Percentiles rank a stretch among this genome's conserved stretches.
phyloP scores from a whole-genome alignment of 306 rosid genomes.

The Ormosia semicastrata region DNA sequence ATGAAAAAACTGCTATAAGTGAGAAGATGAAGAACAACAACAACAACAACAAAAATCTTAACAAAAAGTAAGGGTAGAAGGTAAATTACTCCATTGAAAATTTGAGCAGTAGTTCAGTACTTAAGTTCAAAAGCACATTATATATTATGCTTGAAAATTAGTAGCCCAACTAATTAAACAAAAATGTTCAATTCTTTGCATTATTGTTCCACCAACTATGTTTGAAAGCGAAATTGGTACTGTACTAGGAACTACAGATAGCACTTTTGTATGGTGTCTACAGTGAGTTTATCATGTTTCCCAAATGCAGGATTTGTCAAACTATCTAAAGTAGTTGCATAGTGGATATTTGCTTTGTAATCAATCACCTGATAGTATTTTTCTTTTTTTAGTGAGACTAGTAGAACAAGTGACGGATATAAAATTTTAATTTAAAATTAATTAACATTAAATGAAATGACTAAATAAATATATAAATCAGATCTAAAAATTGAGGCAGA shows the following conservation, averaged over 20 bases:
- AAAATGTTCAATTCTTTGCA: not conserved
- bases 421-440: too few relatives aligned
- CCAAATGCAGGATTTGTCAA: conserved; percentile 18
- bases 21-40: not conserved
- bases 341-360: conserved; percentile 3
- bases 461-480: too few relatives aligned
- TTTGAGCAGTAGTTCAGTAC: not conserved
- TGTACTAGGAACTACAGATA: not conserved
- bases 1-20: not conserved
- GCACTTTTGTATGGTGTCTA: not conserved
- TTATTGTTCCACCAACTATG: conserved; percentile 11
- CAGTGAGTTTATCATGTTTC: conserved; percentile 13
- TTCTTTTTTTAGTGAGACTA: too few relatives aligned
- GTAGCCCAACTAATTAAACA: not conserved
- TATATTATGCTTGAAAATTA: not conserved
- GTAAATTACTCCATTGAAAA: not conserved
- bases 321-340: not conserved
- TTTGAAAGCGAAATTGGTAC: conserved; percentile 6
- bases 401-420: too few relatives aligned
- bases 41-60: not conserved
- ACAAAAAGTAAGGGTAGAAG: not conserved
- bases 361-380: not conserved
- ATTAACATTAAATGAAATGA: too few relatives aligned
- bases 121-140: not conserved
- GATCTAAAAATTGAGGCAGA: too few relatives aligned